These are phyloP conservation scores for Metarhizium robertsii DNA, from an alignment of 2,329 filamentous ascomycete genomes.

Conservation along the genomic window DNA sequence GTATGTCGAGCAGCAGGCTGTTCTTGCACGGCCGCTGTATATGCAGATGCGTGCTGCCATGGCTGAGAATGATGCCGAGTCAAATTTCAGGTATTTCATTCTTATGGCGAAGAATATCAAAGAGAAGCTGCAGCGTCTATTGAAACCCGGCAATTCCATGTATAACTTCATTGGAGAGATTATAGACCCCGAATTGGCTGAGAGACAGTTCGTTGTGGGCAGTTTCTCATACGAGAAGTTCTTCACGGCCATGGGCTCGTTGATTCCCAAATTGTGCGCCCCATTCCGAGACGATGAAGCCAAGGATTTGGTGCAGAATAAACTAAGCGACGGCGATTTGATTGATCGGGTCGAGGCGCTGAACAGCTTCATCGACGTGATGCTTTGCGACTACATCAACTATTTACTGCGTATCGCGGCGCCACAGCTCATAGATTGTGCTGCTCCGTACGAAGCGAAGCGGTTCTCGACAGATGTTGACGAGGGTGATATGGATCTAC, in stretches of 20 bases:
- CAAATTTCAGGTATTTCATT: slow-evolving; percentile 58
- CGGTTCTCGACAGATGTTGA: slow-evolving; percentile 59
- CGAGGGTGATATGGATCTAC: slow-evolving; percentile 42
- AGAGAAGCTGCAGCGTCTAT: slow-evolving; percentile 61
- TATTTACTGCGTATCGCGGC: slow-evolving; percentile 66
- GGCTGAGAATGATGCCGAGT: slow-evolving; percentile 53
- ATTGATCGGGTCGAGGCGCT: slow-evolving; percentile 70
- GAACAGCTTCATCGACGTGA: slow-evolving; percentile 64
- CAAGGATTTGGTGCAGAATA: slow-evolving; percentile 55
- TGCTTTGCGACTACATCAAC: slow-evolving; percentile 75
- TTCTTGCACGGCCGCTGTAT: slow-evolving; percentile 39
- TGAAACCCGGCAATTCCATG: slow-evolving; percentile 64
- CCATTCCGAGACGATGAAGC: slow-evolving; percentile 72
- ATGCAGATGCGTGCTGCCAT: slow-evolving; percentile 55
- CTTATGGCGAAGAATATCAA: slow-evolving; percentile 63
- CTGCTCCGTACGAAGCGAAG: slow-evolving; percentile 64
- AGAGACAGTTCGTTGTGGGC: slow-evolving; percentile 58
- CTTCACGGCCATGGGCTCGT: slow-evolving; percentile 64
- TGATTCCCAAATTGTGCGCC: slow-evolving; percentile 72
- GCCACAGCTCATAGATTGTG: slow-evolving; percentile 61
- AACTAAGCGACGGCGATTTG: slow-evolving; percentile 51
- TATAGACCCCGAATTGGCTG: slow-evolving; percentile 62
- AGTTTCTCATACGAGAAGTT: slow-evolving; percentile 76
- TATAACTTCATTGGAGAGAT: slow-evolving; percentile 66
- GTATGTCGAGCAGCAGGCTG: slow-evolving; percentile 46